phyloP scores from a whole-genome alignment of 1,284 basidiomycete genomes.

The Apiotrichum domesticum region DNA sequence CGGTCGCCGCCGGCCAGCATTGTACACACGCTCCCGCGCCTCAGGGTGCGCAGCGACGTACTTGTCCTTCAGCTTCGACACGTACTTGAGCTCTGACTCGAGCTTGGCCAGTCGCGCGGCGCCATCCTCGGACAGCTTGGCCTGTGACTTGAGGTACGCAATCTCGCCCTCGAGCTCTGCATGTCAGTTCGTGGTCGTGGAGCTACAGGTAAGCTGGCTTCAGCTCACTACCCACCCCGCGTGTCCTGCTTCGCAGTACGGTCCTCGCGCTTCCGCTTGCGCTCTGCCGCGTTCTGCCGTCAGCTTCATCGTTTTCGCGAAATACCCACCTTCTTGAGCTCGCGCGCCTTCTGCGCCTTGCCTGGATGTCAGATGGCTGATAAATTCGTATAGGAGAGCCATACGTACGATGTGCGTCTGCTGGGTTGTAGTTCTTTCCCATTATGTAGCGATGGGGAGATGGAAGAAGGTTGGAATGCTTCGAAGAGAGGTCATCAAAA shows the following conservation, averaged over 20 bases:
- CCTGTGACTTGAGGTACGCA: slow-evolving; percentile 25
- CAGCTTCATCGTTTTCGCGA: neutral
- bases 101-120: slow-evolving; percentile 51
- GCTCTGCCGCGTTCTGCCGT: slow-evolving; percentile 70
- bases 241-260: slow-evolving; percentile 83
- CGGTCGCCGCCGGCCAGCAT: slow-evolving; percentile 40
- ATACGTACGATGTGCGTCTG: slow-evolving; percentile 67
- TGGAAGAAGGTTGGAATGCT: neutral
- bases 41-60: slow-evolving; percentile 88
- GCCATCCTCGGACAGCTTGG: slow-evolving; percentile 28
- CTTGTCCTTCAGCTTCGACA: slow-evolving; percentile 77
- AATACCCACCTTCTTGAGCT: slow-evolving; percentile 72
- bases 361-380: slow-evolving; percentile 50
- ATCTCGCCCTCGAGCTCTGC: slow-evolving; percentile 45
- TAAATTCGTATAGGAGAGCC: neutral
- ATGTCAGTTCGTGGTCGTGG: neutral
- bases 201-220: neutral
- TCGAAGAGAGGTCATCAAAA: neutral
- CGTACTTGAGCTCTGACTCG: slow-evolving; percentile 68
- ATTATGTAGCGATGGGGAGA: neutral
- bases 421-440: slow-evolving; percentile 53
- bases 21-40: slow-evolving; percentile 66
- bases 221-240: slow-evolving; percentile 51
- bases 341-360: slow-evolving; percentile 79
- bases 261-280: slow-evolving; percentile 71